phyloP scores from a whole-genome alignment of 352 stramenopile genomes.

The Achlya hypogyna region DNA sequence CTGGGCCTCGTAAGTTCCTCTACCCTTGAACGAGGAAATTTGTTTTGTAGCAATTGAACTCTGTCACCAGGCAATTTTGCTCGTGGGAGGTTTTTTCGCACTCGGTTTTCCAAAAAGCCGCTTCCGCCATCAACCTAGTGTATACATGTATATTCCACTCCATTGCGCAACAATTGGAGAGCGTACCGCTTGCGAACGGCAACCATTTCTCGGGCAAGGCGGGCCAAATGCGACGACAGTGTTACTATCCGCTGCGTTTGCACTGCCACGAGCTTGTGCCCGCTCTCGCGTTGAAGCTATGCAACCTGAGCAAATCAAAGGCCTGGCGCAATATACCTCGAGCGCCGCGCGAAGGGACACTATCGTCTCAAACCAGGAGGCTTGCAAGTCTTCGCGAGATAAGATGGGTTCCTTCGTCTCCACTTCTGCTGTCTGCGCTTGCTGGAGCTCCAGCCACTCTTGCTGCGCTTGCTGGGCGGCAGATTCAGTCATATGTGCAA shows the following conservation, averaged over 20 bases:
- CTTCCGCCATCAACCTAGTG: background rate
- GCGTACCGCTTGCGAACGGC: background rate
- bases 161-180: background rate
- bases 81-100: conserved; percentile 1
- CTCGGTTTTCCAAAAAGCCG: conserved; percentile 17
- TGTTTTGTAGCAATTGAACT: conserved; percentile 18
- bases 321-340: background rate
- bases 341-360: background rate
- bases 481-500: background rate
- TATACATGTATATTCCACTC: background rate
- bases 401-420: too few relatives aligned
- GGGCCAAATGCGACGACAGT: conserved; percentile 2
- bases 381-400: background rate
- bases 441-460: background rate
- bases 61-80: background rate
- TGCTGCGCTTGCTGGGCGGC: background rate
- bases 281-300: background rate
- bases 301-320: background rate
- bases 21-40: conserved; percentile 3
- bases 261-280: background rate
- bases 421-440: background rate
- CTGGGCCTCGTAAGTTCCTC: background rate
- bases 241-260: conserved; percentile 7
- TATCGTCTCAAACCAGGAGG: background rate
- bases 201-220: background rate